These are phyloP conservation scores for Aspergillus terreus DNA, from an alignment of 2,329 filamentous ascomycete genomes.

Conservation along the genomic window DNA sequence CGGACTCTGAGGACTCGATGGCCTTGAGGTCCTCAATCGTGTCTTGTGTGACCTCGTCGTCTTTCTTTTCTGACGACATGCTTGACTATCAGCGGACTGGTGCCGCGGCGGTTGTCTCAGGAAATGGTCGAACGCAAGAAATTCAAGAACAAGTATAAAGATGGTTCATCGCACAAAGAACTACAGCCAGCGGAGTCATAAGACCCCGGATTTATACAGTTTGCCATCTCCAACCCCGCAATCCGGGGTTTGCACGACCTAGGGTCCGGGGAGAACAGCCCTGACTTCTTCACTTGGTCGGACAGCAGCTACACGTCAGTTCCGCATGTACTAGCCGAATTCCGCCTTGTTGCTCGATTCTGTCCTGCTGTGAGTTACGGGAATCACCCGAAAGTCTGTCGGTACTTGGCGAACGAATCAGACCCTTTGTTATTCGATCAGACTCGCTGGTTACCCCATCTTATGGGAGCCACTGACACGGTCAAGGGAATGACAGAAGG, in stretches of 20 bases:
- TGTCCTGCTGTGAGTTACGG: not conserved
- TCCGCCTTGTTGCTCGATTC: not conserved
- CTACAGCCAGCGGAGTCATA: too few species aligned
- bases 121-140: not conserved
- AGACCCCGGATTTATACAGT: too few species aligned
- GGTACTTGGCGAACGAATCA: not conserved
- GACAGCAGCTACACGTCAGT: not conserved
- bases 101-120: not conserved
- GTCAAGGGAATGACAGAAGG: too few species aligned
- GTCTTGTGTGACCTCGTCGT: slow-evolving; percentile 5
- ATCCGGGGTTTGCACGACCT: not conserved
- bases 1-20: not conserved
- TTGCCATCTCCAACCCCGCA: not conserved
- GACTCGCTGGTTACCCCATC: not conserved
- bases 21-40: slow-evolving; percentile 18
- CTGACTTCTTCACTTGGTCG: too few species aligned
- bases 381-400: not conserved
- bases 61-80: not conserved
- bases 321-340: not conserved
- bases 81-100: not conserved
- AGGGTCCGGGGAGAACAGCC: not conserved
- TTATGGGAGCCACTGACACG: not conserved
- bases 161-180: too few species aligned
- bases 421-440: not conserved
- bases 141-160: not conserved